Conservation (phyloP, 2,329 filamentous ascomycete genomes). For the Domatiomyces globalis region DNA sequence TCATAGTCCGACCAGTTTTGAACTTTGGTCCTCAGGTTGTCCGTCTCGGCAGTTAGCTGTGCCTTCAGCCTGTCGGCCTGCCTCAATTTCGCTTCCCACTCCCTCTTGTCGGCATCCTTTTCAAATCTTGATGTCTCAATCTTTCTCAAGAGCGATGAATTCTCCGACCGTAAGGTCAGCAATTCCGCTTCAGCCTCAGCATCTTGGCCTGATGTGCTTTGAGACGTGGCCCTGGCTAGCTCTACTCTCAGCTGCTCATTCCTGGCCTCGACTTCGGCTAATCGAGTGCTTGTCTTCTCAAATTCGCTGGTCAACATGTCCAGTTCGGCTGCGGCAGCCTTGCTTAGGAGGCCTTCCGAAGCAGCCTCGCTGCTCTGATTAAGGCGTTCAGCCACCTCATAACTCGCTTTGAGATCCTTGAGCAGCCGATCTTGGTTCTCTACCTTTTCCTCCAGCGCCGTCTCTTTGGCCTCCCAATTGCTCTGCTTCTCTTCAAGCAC, state of each 20-base stretch:
- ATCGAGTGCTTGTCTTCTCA: constrained; percentile 69
- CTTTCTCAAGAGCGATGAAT: constrained; percentile 78
- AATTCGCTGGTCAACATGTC: constrained; percentile 87
- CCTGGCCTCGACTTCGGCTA: constrained; percentile 82
- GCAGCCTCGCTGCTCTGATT: constrained; percentile 56
- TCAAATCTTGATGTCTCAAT: constrained; percentile 73
- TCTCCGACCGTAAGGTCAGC: constrained; percentile 79
- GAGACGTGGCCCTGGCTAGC: constrained; percentile 73
- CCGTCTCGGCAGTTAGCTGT: constrained; percentile 64
- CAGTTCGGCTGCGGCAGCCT: constrained; percentile 74
- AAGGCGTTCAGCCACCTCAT: constrained; percentile 86
- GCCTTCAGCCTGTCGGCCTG: constrained; percentile 65
- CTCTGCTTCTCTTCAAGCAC: constrained; percentile 86
- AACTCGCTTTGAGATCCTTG: constrained; percentile 91
- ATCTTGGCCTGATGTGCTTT: constrained; percentile 45
- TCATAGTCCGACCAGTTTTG: constrained; percentile 90
- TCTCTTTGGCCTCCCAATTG: constrained; percentile 93
- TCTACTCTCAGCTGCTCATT: constrained; percentile 90
- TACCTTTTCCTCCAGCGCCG: constrained; percentile 77
- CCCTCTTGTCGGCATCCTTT: constrained; percentile 63
- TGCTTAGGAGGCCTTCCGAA: constrained; percentile 41
- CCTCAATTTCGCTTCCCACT: constrained; percentile 60
- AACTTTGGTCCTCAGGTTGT: constrained; percentile 64
- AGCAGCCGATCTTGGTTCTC: constrained; percentile 85
- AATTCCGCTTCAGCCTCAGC: constrained; percentile 78